Evolutionary conservation across 2,329 filamentous ascomycete species (phyloP), one percentile per base, ranked within the genome.

Genomic region (Rachicladosporium sp.): DNA sequence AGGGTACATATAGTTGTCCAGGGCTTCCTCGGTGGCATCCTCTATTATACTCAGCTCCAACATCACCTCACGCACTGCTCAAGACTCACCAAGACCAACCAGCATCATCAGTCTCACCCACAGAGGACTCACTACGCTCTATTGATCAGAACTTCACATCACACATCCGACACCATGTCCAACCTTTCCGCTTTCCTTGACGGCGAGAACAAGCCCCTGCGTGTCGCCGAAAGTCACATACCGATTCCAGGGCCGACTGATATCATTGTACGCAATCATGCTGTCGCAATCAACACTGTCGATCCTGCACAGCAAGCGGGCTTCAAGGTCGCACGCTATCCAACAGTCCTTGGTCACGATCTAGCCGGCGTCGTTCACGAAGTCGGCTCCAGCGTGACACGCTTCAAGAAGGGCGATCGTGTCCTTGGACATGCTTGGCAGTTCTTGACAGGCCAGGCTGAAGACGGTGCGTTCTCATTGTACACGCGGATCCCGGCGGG

Each of bases 401-500:
- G 38, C 2, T 45, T 57, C 44, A 42, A 35, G 23, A 3, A 11
- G 3, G 55, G 55, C 6, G 47, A 57, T 31, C 49, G 53, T 10
- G 48, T 57, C 11, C 37, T 52, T 27, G 49, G 40, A 30, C 43
- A 45, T 39, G 34, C 36, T 1, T 30, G 34, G 10, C 35, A 39
- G 9, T 37, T 55, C 19, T 37, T 38, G 8, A 48, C 42, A 15
- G 42, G 42, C 8, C 41, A 49, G 2, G 32, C 43, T 13, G 36
- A 36, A 5, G 11, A 52, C 11, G 50, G 42, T 4, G 52, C 41
- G 13, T 58, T 56, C 45, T 47, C 50, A 27, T 36, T 43, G 11
- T 55, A 62, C 52, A 55, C 56, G 4, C 33, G 43, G 12, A 48
- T 51, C 35, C 50, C 51, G 36, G 50, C 52, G 3, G 46, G 50